Conservation (phyloP, 768 basidiomycete genomes). For the Scleroderma bovista region DNA sequence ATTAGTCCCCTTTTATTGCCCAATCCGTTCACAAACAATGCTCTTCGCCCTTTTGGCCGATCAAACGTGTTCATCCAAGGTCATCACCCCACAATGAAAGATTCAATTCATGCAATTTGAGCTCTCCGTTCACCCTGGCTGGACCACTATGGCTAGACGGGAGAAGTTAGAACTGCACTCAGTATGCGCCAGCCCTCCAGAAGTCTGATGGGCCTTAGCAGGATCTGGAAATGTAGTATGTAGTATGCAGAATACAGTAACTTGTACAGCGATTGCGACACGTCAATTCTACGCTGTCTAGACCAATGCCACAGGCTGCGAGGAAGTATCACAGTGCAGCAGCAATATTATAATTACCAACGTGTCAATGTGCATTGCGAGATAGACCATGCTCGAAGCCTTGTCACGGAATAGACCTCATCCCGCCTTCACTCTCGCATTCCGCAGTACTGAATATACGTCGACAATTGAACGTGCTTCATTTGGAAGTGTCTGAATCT, state of each 20-base stretch:
- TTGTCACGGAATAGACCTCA: not conserved
- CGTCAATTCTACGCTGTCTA: not conserved
- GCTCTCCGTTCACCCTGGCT: conserved; percentile 3
- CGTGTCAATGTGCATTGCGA: not conserved
- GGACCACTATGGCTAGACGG: not conserved
- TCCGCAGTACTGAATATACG: not conserved
- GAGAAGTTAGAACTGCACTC: not conserved
- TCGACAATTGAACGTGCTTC: not conserved
- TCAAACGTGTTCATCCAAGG: conserved; percentile 6
- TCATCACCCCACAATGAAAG: conserved; percentile 5
- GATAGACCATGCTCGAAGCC: not conserved
- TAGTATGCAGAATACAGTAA: not conserved
- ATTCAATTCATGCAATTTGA: not conserved
- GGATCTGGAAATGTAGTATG: not conserved
- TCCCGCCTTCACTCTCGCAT: not conserved
- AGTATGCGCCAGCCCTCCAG: not conserved
- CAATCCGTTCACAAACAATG: conserved; percentile 4
- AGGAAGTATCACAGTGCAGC: not conserved
- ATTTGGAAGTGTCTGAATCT: not conserved
- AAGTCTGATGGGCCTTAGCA: not conserved
- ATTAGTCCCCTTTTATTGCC: conserved; percentile 5
- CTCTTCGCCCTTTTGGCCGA: conserved; percentile 6
- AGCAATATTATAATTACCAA: not conserved
- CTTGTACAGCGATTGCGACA: not conserved
- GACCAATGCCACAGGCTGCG: not conserved